phyloP scores from a whole-genome alignment of 2,329 filamentous ascomycete species.

The Cladosporium sp. region DNA sequence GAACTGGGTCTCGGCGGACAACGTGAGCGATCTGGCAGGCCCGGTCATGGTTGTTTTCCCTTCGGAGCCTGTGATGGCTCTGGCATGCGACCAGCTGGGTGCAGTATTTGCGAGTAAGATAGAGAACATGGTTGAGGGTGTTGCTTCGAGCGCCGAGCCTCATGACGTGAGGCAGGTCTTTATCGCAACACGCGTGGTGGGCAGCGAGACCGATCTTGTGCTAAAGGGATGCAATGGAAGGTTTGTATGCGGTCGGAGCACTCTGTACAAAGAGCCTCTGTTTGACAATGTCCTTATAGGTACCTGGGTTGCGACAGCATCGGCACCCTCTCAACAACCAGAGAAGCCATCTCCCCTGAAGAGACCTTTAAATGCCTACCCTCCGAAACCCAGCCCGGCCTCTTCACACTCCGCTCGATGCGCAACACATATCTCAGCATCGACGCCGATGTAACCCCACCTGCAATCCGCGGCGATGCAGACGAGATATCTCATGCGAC shows the following conservation, averaged over 20 bases:
- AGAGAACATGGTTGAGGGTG: conserved; percentile 83
- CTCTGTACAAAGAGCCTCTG: not conserved
- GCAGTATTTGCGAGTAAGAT: conserved; percentile 77
- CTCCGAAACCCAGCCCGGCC: conserved; percentile 14
- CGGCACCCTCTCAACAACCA: conserved; percentile 69
- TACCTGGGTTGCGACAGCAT: conserved; percentile 84
- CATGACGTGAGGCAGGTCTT: conserved; percentile 96
- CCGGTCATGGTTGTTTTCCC: conserved; percentile 80
- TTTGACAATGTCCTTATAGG: conserved; percentile 39
- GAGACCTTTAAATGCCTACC: conserved; percentile 65
- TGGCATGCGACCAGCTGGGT: conserved; percentile 82
- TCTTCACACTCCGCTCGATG: conserved; percentile 35
- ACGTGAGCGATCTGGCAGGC: conserved; percentile 68
- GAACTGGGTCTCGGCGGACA: conserved; percentile 85
- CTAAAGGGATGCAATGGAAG: conserved; percentile 89
- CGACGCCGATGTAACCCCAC: conserved; percentile 40
- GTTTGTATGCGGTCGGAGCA: conserved; percentile 26
- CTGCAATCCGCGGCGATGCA: conserved; percentile 73
- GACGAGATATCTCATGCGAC: conserved; percentile 56
- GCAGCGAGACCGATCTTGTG: conserved; percentile 68
- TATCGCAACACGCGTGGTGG: conserved; percentile 78
- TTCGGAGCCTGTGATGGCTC: conserved; percentile 65
- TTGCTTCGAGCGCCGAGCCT: conserved; percentile 81
- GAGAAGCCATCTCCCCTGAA: conserved; percentile 76
- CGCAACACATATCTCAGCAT: conserved; percentile 67